phyloP scores from a whole-genome alignment of 768 basidiomycete genomes.

The Lactarius vividus region DNA sequence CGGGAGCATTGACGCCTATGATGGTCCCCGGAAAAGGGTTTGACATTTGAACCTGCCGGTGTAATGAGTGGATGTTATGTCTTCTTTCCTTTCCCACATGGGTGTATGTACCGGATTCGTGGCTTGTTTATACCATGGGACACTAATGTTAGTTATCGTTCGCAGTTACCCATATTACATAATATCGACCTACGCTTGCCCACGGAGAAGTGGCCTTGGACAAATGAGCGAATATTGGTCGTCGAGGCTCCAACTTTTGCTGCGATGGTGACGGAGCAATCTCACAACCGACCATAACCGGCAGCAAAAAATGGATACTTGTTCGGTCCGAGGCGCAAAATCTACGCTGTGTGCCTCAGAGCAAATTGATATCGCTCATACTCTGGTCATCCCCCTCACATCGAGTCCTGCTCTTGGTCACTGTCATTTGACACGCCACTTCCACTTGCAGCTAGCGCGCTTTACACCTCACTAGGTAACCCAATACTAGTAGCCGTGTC shows the following conservation, averaged over 20 bases:
- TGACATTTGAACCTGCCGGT: conserved; percentile 2
- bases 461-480: not conserved
- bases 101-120: not conserved
- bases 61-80: not conserved
- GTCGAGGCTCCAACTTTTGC: not conserved
- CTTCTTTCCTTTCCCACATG: not conserved
- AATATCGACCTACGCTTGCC: not conserved
- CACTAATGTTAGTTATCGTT: not conserved
- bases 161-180: not conserved
- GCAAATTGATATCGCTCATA: not conserved
- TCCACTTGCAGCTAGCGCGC: not conserved
- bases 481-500: not conserved
- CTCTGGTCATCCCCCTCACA: not conserved
- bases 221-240: not conserved
- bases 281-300: not conserved
- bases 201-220: not conserved
- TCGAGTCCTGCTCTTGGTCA: not conserved
- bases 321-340: not conserved
- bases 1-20: conserved; percentile 7
- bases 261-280: not conserved
- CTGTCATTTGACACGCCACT: not conserved
- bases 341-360: not conserved
- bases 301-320: not conserved
- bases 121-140: not conserved
- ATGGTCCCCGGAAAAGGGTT: conserved; percentile 1